A percentile compares a stretch with the other conserved stretches of the same genome.
Evolutionary conservation across 441 rosid genomes (phyloP).

Genomic region (Erodium texanum): DNA sequence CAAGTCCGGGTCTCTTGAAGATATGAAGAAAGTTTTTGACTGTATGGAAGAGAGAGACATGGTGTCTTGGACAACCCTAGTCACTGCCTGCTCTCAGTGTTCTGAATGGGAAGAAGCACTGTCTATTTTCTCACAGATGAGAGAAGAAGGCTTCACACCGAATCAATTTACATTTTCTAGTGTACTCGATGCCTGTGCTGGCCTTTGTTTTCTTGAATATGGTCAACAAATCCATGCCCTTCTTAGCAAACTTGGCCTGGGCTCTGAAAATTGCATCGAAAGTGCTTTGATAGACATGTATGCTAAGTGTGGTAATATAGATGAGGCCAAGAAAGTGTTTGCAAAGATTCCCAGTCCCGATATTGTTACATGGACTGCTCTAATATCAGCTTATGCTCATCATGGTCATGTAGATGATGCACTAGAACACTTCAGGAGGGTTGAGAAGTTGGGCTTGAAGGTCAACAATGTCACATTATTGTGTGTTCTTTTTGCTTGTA

Average conservation of each 20-base stretch:
- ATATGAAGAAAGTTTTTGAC: conserved; percentile 31
- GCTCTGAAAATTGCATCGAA: conserved; percentile 27
- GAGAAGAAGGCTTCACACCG: conserved; percentile 31
- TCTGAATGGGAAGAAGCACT: conserved; percentile 34
- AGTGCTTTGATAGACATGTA: conserved; percentile 41
- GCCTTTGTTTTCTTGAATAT: conserved; percentile 31
- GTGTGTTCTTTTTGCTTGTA: conserved; percentile 40
- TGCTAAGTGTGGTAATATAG: conserved; percentile 34
- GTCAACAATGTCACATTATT: conserved; percentile 35
- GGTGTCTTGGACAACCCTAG: conserved; percentile 38
- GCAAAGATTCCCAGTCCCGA: conserved; percentile 20
- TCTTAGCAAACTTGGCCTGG: conserved; percentile 27
- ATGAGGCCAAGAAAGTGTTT: conserved; percentile 31
- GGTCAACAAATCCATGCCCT: conserved; percentile 38
- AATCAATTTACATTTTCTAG: conserved; percentile 31
- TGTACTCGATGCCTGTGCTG: conserved; percentile 32
- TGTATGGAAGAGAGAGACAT: conserved; percentile 23
- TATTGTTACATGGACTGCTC: conserved; percentile 34
- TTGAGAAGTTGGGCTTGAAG: conserved; percentile 27
- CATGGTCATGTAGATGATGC: conserved; percentile 29
- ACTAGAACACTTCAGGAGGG: conserved; percentile 22
- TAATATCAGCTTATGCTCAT: conserved; percentile 34
- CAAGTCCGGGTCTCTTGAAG: conserved; percentile 34
- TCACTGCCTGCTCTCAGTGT: conserved; percentile 36
- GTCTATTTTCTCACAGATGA: conserved; percentile 31